Base-by-base conservation (phyloP, 1,284 basidiomycete genomes). In the Ceratobasidium sp. region DNA sequence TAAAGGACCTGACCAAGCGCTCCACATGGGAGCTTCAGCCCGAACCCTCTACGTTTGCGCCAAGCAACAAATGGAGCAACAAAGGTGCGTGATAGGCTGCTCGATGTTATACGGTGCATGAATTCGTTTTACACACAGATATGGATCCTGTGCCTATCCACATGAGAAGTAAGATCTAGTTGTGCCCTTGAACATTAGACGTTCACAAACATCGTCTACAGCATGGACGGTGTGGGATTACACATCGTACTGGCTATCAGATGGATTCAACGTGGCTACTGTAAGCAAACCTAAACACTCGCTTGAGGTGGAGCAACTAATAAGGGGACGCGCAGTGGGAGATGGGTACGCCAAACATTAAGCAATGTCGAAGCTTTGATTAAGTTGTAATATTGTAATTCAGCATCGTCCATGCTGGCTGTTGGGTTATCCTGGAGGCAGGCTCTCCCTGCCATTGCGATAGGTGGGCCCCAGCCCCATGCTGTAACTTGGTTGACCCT, bases 391-490 rank as follows among this genome's bases (percentile, higher is more conserved):
- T 62, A 14, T 7, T 25, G 16, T 18, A 33, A 30, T 9, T 12
- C 85, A 23, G 84, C 84, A 1, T 86, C 86, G 49, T 87, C 87
- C 8, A 88, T 90, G 86, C 79, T 90, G 49, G 86, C 87, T 0
- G 80, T 87, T 42, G 89, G 89, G 0, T 81, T 90, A 30, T 88
- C 87, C 6, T 89, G 88, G 84, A 81, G 83, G 48, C 86, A 90
- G 78, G 88, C 87, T 2, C 80, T 88, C 6, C 83, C 84, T 25
- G 88, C 87, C 4, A 89, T 90, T 74, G 85, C 87, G 9, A 79
- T 88, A 1, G 88, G 86, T 3, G 86, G 89, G 76, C 77, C 83
- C 70, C 88, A 64, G 88, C 89, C 73, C 82, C 73, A 6, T 40
- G 36, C 53, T 9, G 21, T 21, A 16, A 38, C 36, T 18, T 53